Conservation (phyloP, 768 basidiomycete species). For the Collybia sp. region DNA sequence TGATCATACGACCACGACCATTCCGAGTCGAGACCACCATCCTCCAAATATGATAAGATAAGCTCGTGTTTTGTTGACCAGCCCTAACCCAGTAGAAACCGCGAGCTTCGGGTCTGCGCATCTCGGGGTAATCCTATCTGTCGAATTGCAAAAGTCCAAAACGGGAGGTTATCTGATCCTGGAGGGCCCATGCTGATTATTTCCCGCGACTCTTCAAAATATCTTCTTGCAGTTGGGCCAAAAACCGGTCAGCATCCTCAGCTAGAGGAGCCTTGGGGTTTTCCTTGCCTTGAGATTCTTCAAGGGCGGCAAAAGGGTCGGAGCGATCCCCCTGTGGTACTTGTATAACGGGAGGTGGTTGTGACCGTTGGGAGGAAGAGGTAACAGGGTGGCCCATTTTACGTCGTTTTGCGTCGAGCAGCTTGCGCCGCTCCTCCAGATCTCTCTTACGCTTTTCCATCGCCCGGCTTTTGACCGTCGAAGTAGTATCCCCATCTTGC, state of each 20-base stretch:
- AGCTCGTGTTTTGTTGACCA: no score
- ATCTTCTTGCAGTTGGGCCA: slow-evolving; percentile 63
- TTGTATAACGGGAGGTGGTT: background rate
- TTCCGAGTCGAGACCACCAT: no score
- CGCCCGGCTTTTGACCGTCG: slow-evolving; percentile 42
- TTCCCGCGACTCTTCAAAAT: slow-evolving; percentile 25
- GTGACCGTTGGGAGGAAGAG: slow-evolving; percentile 2
- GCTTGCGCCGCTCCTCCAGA: slow-evolving; percentile 57
- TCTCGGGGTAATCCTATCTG: no score
- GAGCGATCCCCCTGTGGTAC: slow-evolving; percentile 8
- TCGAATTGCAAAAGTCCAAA: no score
- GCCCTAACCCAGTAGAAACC: no score
- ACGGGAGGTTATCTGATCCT: no score
- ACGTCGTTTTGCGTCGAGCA: slow-evolving; percentile 64
- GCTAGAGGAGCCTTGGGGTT: slow-evolving; percentile 9
- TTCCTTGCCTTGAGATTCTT: slow-evolving; percentile 26
- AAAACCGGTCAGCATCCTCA: slow-evolving; percentile 56
- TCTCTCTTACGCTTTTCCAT: slow-evolving; percentile 74
- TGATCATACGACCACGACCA: no score
- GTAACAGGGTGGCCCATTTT: slow-evolving; percentile 29
- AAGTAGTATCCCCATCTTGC: slow-evolving; percentile 31
- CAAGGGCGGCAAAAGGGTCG: slow-evolving; percentile 51
- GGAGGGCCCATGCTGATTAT: no score
- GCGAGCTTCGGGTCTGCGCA: no score
- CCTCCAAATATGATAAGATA: no score